phyloP scores from a whole-genome alignment of 2,329 filamentous ascomycete genomes.

The Acrodontium crateriforme region DNA sequence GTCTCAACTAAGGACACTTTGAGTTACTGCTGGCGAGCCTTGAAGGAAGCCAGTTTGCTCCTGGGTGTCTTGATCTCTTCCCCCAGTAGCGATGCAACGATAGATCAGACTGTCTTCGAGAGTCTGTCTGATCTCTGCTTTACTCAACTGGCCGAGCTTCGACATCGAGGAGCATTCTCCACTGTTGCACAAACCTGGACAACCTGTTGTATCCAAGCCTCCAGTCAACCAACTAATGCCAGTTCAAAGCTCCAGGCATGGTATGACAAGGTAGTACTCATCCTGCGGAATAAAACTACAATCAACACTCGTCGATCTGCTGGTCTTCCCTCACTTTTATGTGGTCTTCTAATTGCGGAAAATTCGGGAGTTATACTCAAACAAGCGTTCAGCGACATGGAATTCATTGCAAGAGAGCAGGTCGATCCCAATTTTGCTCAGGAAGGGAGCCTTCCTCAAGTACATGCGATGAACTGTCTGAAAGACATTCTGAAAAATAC shows the following conservation, averaged over 20 bases:
- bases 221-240: conserved; percentile 37
- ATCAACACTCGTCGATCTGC: conserved; percentile 80
- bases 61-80: conserved; percentile 6
- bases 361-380: conserved; percentile 43
- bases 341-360: conserved; percentile 62
- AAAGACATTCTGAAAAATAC: conserved; percentile 86
- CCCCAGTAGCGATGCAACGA: not conserved
- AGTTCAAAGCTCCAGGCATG: conserved; percentile 44
- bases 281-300: conserved; percentile 48
- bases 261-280: conserved; percentile 39
- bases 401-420: conserved; percentile 37
- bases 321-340: conserved; percentile 76
- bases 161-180: conserved; percentile 86
- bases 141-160: conserved; percentile 63
- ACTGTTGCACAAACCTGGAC: conserved; percentile 83
- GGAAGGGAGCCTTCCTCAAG: conserved; percentile 60
- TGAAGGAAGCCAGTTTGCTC: conserved; percentile 79
- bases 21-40: conserved; percentile 85
- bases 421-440: conserved; percentile 21
- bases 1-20: conserved; percentile 76
- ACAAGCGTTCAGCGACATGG: conserved; percentile 49
- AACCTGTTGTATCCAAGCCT: conserved; percentile 57
- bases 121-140: conserved; percentile 49
- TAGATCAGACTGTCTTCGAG: not conserved
- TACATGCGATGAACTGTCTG: conserved; percentile 87